Conservation (phyloP, 2,329 filamentous ascomycete genomes). For the Alternaria consortialis region DNA sequence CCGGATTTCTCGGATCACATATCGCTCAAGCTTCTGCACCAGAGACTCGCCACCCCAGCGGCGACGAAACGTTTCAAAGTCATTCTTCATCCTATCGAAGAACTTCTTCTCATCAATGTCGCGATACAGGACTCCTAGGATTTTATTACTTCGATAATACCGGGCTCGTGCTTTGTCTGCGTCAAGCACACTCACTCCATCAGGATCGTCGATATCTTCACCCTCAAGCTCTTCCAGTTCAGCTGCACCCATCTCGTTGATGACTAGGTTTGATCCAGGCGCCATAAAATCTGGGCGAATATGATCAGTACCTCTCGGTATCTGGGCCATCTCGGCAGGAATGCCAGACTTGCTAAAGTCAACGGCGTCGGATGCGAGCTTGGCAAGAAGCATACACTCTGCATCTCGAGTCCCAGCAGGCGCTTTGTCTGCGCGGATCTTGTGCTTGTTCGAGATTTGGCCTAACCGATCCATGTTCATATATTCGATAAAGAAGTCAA, state of each 20-base stretch:
- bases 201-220: conserved; percentile 51
- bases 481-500: conserved; percentile 75
- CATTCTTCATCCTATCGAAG: conserved; percentile 47
- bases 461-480: conserved; percentile 57
- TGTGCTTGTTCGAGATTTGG: conserved; percentile 53
- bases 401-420: conserved; percentile 35
- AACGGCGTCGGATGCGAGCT: conserved; percentile 48
- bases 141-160: conserved; percentile 74
- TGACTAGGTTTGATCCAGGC: conserved; percentile 50
- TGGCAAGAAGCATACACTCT: conserved; percentile 51
- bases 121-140: conserved; percentile 75
- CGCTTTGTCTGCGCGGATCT: conserved; percentile 53
- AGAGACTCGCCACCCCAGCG: conserved; percentile 21
- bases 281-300: conserved; percentile 65
- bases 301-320: conserved; percentile 27
- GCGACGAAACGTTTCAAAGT: conserved; percentile 20
- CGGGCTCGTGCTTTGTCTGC: conserved; percentile 53
- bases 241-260: conserved; percentile 46
- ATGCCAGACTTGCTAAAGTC: conserved; percentile 44
- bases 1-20: conserved; percentile 53
- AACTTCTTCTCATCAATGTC: conserved; percentile 76
- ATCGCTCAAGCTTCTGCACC: conserved; percentile 51
- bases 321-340: conserved; percentile 23
- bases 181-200: conserved; percentile 50
- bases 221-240: conserved; percentile 34